These are phyloP conservation scores for Termitomyces sp. DNA, from an alignment of 768 basidiomycete genomes.

Conservation along the genomic window DNA sequence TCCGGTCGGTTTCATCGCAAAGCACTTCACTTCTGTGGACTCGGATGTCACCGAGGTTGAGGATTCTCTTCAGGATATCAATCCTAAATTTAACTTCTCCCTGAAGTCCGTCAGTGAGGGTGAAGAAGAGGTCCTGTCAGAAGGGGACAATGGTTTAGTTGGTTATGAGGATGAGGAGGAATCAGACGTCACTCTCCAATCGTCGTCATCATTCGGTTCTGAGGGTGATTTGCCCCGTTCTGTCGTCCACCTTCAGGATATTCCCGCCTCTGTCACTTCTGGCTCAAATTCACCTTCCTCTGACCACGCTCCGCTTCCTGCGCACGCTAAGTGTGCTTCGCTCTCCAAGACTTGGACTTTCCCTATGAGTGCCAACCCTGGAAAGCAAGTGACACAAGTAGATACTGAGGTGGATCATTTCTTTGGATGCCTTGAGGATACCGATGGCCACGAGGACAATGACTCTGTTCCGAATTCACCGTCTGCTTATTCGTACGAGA, in stretches of 20 bases:
- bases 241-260: constrained; percentile 21
- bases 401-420: constrained; percentile 59
- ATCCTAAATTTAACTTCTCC: constrained; percentile 35
- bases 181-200: constrained; percentile 41
- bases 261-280: constrained; percentile 13
- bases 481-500: constrained; percentile 44
- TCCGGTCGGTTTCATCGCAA: constrained; percentile 21
- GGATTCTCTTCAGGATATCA: constrained; percentile 35
- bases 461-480: constrained; percentile 38
- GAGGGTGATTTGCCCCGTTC: constrained; percentile 40
- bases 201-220: constrained; percentile 53
- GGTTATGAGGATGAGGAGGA: constrained; percentile 72
- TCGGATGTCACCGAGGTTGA: constrained; percentile 70
- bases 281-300: constrained; percentile 17
- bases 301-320: constrained; percentile 20
- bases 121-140: constrained; percentile 32
- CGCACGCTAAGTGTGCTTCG: constrained; percentile 31
- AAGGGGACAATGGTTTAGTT: constrained; percentile 52
- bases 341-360: constrained; percentile 73
- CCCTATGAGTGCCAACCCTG: constrained; percentile 28
- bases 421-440: constrained; percentile 67
- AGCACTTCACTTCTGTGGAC: constrained; percentile 53
- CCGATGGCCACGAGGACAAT: constrained; percentile 25
- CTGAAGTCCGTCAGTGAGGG: constrained; percentile 60
- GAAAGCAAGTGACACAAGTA: constrained; percentile 17